These are phyloP conservation scores for Fusarium coffeatum DNA, from an alignment of 2,329 filamentous ascomycete species.

Conservation along the genomic window DNA sequence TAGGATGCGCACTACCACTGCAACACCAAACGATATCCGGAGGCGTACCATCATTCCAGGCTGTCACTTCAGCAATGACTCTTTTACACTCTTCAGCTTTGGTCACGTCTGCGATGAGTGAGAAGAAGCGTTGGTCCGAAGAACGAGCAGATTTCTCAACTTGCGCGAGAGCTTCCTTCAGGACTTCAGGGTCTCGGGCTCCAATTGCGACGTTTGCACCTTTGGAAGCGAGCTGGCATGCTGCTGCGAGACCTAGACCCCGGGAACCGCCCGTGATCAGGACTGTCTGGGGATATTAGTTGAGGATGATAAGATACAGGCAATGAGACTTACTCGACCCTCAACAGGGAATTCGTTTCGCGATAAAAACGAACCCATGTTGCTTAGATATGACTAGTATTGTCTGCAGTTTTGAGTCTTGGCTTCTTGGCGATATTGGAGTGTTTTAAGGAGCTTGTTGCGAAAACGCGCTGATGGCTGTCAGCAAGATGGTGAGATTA, in stretches of 20 bases:
- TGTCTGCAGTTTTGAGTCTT: not conserved
- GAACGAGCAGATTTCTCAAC: constrained; percentile 14
- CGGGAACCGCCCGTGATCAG: constrained; percentile 34
- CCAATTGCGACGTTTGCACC: constrained; percentile 27
- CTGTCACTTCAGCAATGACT: constrained; percentile 17
- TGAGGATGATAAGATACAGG: rapidly evolving
- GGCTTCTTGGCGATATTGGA: not conserved
- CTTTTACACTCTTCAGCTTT: constrained; percentile 19
- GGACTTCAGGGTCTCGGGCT: not conserved
- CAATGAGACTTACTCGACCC: not conserved
- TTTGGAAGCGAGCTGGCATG: constrained; percentile 26
- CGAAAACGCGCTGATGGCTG: constrained; percentile 6
- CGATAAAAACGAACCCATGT: constrained; percentile 19
- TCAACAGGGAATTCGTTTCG: constrained; percentile 22
- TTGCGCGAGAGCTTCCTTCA: constrained; percentile 20
- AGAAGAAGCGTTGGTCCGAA: constrained; percentile 25
- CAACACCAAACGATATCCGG: constrained; percentile 33
- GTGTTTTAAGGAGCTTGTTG: not conserved
- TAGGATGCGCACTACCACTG: constrained; percentile 34
- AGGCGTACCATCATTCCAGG: constrained; percentile 16
- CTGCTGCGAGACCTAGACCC: constrained; percentile 26
- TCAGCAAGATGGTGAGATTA: constrained; percentile 16
- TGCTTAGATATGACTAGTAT: rapidly evolving
- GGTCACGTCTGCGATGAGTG: constrained; percentile 18
- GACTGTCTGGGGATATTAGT: constrained; percentile 18